A percentile compares a stretch with the other conserved stretches of the same genome.
Conservation (phyloP, 176 grass and related monocot species). For the Urochloa ruziziensis region DNA sequence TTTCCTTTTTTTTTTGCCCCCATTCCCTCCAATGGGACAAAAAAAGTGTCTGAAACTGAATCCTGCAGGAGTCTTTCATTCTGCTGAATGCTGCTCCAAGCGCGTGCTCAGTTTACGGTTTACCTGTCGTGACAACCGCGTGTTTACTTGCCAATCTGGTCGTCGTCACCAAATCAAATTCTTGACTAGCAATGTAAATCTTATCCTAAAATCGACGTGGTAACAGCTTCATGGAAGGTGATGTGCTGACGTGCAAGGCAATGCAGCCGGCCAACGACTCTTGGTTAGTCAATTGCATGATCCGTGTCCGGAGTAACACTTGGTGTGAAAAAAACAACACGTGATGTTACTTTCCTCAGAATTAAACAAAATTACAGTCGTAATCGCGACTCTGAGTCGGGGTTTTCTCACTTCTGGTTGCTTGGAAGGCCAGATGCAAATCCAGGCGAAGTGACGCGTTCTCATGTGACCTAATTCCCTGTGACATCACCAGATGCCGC, state of each 20-base stretch:
- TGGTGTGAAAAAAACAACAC: not conserved
- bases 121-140: constrained; percentile 1
- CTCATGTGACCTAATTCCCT: constrained; percentile 21
- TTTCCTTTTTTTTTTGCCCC: not conserved
- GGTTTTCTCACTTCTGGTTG: constrained; percentile 1
- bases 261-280: not conserved
- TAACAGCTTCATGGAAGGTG: constrained; percentile 29
- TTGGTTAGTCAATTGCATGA: constrained; percentile 6
- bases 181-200: constrained; percentile 12
- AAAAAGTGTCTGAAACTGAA: constrained; percentile 37
- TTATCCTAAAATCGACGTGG: constrained; percentile 21
- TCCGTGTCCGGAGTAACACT: not conserved
- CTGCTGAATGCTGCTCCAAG: not conserved
- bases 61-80: not conserved
- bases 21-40: constrained; percentile 11
- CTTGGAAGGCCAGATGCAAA: constrained; percentile 2
- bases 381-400: not conserved
- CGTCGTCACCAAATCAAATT: not conserved
- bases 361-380: constrained; percentile 9
- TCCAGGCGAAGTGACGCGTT: constrained; percentile 12
- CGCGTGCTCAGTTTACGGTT: not conserved
- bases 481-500: constrained; percentile 21
- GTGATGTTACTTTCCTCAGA: constrained; percentile 1
- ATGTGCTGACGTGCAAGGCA: constrained; percentile 8
- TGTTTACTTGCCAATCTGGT: not conserved